Evolutionary conservation across 192 early-diverging fungal species (phyloP), one percentile per base, ranked within the genome.

Genomic region (Linnemannia zychae): DNA sequence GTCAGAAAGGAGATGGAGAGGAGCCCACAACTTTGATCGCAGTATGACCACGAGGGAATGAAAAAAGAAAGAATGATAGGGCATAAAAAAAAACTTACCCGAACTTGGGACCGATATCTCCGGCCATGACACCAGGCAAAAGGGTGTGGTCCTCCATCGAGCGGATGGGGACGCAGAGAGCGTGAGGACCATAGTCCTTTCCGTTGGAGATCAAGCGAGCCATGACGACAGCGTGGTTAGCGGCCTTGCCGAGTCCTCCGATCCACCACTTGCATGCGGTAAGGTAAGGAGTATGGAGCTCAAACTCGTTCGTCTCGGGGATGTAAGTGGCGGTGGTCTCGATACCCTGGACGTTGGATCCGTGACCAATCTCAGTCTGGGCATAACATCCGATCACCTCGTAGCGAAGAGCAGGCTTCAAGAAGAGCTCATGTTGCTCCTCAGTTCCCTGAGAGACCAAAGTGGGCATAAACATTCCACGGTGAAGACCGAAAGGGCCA

Each of bases 221-320:
- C 94, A 96, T 96, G 12, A 97, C 96, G 66, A 97, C 93, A 11
- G 96, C 95, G 76, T 97, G 95, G 44, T 93, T 96, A 31, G 93
- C 92, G 11, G 93, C 93, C 60, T 94, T 92, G 74, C 96, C 96
- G 33, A 97, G 89, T 34, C 94, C 94, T 60, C 96, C 96, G 48
- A 94, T 91, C 96, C 96, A 97, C 95, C 96, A 97, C 87, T 97
- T 97, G 87, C 91, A 86, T 0, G 96, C 90, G 48, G 95, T 94
- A 60, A 97, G 83, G 71, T 86, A 90, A 34, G 96, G 96, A 40
- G 92, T 91, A 80, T 97, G 94, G 66, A 97, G 88, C 75, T 95
- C 96, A 71, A 96, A 97, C 89, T 97, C 94, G 78, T 97, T 91
- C 5, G 95, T 96, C 83, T 94, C 95, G 5, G 94, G 92, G 52